Conservation (phyloP, 257 asterid genomes). For the Parsonsia alboflavescens region DNA sequence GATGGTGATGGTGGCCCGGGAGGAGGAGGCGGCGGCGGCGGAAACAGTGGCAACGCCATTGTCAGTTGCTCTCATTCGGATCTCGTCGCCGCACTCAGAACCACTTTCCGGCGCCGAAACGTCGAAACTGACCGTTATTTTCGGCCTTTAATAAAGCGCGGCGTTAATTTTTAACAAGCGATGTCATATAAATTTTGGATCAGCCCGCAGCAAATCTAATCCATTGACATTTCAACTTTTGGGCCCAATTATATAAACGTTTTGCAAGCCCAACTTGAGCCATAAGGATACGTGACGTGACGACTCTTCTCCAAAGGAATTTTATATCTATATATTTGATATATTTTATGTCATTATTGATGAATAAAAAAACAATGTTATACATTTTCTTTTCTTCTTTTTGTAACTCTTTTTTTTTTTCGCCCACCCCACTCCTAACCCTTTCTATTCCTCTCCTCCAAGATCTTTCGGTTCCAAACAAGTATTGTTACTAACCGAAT, state of each 20-base stretch:
- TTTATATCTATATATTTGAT: too few relatives aligned
- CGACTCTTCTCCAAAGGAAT: too few relatives aligned
- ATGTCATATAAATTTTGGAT: not conserved
- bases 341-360: too few relatives aligned
- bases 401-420: too few relatives aligned
- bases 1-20: slow-evolving; percentile 6
- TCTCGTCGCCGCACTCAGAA: not conserved
- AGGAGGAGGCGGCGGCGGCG: not conserved
- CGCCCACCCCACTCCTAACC: too few relatives aligned
- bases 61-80: slow-evolving; percentile 14
- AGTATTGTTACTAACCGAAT: too few relatives aligned
- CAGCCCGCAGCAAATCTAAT: not conserved
- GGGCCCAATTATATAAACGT: not conserved
- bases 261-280: not conserved
- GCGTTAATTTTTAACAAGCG: not conserved
- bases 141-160: slow-evolving; percentile 9
- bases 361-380: too few relatives aligned
- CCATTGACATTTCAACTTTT: not conserved
- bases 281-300: too few relatives aligned
- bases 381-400: too few relatives aligned
- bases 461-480: too few relatives aligned
- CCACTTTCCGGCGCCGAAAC: not conserved
- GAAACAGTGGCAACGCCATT: slow-evolving; percentile 3
- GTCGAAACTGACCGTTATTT: slow-evolving; percentile 4
- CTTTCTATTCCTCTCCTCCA: too few relatives aligned